Base-by-base conservation (phyloP, 768 basidiomycete genomes). In the Kwoniella dejecticola region DNA sequence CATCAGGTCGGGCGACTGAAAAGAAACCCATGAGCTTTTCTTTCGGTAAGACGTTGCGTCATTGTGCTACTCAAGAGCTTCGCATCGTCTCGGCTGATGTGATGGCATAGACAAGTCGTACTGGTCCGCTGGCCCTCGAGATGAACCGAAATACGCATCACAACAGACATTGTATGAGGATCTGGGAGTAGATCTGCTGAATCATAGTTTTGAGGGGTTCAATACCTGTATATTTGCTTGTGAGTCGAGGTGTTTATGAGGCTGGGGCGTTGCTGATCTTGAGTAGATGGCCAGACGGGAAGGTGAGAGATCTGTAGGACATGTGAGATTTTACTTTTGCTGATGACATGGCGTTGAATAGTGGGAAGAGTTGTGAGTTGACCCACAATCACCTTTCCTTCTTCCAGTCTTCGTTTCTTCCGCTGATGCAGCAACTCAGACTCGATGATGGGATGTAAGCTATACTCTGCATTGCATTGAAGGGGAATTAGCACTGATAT, bases 211-310 rank as follows among this genome's bases (percentile, higher is more conserved):
- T 81, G 82, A 89, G 33, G 95, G 95, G 27, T 98, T 96, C 81
- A 97, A 98, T 83, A 90, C 93, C 48, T 97, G 93, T 84, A 96
- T 99, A 80, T 84, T 99, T 77, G 95, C 96, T 80, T 98, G 94
- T 96, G 81, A 84, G 94, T 88, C 7, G 12, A 62, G 19, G n/a
- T 33, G 54, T 36, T 15, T 33, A 33, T 15, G 33, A 30, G 24
- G 15, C 36, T 7, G n/a, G 23, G 24, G 12, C n/a, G 7, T 24
- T 27, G 67, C 68, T 68, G 60, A 68, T 29, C 17, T 17, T 46
- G 15, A 8, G 1, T 27, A 71, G 68, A 74, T 70, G 72, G 77
- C 17, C 78, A 80, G 56, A 78, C 78, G 4, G 74, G 74, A 48
- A 75, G 70, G 72, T 69, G 45, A 61, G 64, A 41, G 36, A 27